Conservation (phyloP, 805 yeast species). For the Candida ponderosae region DNA sequence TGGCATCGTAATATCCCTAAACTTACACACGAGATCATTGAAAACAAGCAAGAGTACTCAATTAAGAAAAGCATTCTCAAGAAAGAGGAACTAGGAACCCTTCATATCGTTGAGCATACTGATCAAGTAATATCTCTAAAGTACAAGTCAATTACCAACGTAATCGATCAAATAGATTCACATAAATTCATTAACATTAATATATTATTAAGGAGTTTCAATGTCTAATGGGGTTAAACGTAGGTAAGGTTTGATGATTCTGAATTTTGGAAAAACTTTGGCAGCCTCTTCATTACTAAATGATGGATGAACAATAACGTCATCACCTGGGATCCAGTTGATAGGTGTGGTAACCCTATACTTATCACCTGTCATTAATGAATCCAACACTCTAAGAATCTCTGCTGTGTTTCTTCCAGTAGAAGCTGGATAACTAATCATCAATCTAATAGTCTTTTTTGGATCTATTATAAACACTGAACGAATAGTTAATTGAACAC, state of each 20-base stretch:
- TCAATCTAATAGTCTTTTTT: slow-evolving; percentile 51
- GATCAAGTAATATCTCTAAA: too few relatives aligned
- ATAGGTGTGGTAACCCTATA: slow-evolving; percentile 61
- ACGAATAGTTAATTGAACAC: slow-evolving; percentile 60
- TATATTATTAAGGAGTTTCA: not conserved
- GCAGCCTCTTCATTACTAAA: slow-evolving; percentile 54
- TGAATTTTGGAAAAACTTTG: slow-evolving; percentile 53
- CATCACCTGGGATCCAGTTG: slow-evolving; percentile 69
- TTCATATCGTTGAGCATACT: too few relatives aligned
- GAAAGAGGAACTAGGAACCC: too few relatives aligned
- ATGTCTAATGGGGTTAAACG: slow-evolving; percentile 39
- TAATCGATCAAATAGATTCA: not conserved
- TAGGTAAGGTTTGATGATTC: slow-evolving; percentile 54
- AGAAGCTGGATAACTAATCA: slow-evolving; percentile 63
- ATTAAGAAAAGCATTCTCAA: too few relatives aligned
- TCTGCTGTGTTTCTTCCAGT: slow-evolving; percentile 75
- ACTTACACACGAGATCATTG: too few relatives aligned
- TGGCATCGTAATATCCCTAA: too few relatives aligned
- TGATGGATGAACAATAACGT: slow-evolving; percentile 64
- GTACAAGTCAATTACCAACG: too few relatives aligned
- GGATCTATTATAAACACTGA: slow-evolving; percentile 71
- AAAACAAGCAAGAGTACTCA: too few relatives aligned
- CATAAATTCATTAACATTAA: slow-evolving; percentile 6
- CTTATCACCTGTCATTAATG: slow-evolving; percentile 57
- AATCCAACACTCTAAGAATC: slow-evolving; percentile 61